Percentiles rank a stretch among this genome's conserved stretches.
Conservation (phyloP, 345 rosid species). For the Erysimum cheiranthoides region DNA sequence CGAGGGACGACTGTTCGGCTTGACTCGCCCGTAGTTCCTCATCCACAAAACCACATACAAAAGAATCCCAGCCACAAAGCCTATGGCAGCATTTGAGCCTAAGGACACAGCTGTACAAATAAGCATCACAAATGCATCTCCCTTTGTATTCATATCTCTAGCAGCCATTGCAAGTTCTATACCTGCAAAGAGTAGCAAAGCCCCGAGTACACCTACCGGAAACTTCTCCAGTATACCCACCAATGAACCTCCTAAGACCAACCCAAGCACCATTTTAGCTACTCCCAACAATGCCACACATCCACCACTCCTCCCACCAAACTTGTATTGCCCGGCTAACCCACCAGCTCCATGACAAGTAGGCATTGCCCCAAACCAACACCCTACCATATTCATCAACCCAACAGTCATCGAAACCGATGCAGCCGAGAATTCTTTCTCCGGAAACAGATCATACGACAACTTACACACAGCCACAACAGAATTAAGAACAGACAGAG, state of each 20-base stretch:
- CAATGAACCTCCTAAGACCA: constrained; percentile 73
- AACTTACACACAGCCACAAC: constrained; percentile 88
- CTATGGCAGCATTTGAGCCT: constrained; percentile 83
- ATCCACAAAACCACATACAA: constrained; percentile 61
- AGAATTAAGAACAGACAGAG: constrained; percentile 77
- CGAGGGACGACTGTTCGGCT: constrained; percentile 6
- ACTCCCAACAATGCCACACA: constrained; percentile 76
- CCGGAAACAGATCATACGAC: constrained; percentile 76
- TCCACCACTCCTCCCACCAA: constrained; percentile 88
- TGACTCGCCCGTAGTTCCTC: constrained; percentile 41
- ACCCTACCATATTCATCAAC: constrained; percentile 78
- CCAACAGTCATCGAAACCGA: constrained; percentile 79
- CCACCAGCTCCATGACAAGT: constrained; percentile 94
- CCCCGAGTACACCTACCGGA: constrained; percentile 81
- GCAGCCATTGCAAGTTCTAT: constrained; percentile 80
- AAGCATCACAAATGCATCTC: constrained; percentile 79
- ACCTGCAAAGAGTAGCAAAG: constrained; percentile 75
- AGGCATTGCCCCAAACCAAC: constrained; percentile 96
- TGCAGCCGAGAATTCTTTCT: constrained; percentile 66
- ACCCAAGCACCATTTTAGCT: constrained; percentile 65
- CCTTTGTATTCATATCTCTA: constrained; percentile 80
- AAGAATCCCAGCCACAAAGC: constrained; percentile 70
- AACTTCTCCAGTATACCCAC: constrained; percentile 69
- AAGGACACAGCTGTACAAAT: constrained; percentile 69
- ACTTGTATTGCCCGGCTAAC: constrained; percentile 86